phyloP scores from a whole-genome alignment of 2,329 filamentous ascomycete species.

The Ceratocystis smalleyi region DNA sequence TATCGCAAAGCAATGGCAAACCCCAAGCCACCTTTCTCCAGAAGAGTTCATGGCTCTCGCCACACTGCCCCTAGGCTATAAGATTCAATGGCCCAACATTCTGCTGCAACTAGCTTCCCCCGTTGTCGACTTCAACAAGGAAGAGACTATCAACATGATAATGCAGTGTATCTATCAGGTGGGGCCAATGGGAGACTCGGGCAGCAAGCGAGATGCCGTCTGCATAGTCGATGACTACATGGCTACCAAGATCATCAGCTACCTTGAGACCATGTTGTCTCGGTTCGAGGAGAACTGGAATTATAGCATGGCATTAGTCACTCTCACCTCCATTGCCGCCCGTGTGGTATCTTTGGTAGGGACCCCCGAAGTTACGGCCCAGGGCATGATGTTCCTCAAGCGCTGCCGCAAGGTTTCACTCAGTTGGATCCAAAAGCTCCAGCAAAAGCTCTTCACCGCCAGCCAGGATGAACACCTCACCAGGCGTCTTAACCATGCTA shows the following conservation, averaged over 20 bases:
- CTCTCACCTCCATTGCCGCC: slow-evolving; percentile 28
- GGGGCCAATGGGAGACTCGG: slow-evolving; percentile 23
- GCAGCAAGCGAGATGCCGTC: neutral
- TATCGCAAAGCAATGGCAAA: slow-evolving; percentile 33
- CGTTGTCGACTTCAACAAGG: slow-evolving; percentile 34
- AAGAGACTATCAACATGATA: slow-evolving; percentile 32
- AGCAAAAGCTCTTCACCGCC: slow-evolving; percentile 19
- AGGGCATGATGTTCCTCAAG: slow-evolving; percentile 23
- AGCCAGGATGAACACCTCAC: slow-evolving; percentile 23
- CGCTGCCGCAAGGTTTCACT: slow-evolving; percentile 24
- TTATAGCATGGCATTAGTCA: slow-evolving; percentile 27
- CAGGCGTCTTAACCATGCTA: slow-evolving; percentile 25
- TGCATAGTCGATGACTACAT: slow-evolving; percentile 20
- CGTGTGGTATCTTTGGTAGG: slow-evolving; percentile 26
- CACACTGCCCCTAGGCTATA: slow-evolving; percentile 31
- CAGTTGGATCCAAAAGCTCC: slow-evolving; percentile 28
- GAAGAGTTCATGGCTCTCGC: slow-evolving; percentile 41
- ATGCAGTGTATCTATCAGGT: slow-evolving; percentile 35
- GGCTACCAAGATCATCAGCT: slow-evolving; percentile 23
- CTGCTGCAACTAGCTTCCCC: slow-evolving; percentile 33
- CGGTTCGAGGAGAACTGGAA: slow-evolving; percentile 38
- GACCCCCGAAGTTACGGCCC: slow-evolving; percentile 20
- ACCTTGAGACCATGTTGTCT: slow-evolving; percentile 21
- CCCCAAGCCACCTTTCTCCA: slow-evolving; percentile 33
- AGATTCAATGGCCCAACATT: slow-evolving; percentile 42